phyloP scores from a whole-genome alignment of 805 yeast genomes.

The Candida railenensis region DNA sequence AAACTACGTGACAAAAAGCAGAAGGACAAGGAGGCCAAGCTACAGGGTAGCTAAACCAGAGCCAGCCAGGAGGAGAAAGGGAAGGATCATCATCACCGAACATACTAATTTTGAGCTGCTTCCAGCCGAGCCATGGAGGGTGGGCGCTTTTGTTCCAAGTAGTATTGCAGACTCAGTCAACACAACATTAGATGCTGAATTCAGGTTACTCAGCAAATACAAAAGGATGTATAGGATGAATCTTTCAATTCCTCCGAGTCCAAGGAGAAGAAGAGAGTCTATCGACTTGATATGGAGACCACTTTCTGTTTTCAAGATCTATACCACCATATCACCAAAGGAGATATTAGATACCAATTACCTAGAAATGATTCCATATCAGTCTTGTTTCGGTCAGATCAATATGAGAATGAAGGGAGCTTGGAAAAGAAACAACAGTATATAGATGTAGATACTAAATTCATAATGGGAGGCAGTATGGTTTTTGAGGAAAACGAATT shows the following conservation, averaged over 20 bases:
- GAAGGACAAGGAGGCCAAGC: not conserved
- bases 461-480: too few relatives aligned
- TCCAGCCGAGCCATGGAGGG: not conserved
- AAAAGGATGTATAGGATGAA: not conserved
- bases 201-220: not conserved
- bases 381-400: conserved; percentile 38
- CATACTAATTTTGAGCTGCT: not conserved
- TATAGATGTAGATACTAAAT: too few relatives aligned
- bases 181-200: not conserved
- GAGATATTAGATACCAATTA: conserved; percentile 29
- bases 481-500: too few relatives aligned
- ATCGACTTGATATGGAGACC: conserved; percentile 28
- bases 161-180: conserved; percentile 1
- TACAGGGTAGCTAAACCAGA: too few relatives aligned
- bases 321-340: conserved; percentile 26
- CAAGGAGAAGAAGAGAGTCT: conserved; percentile 13
- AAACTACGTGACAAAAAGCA: not conserved
- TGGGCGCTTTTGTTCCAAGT: not conserved
- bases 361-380: conserved; percentile 24
- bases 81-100: not conserved
- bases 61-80: not conserved
- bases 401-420: conserved; percentile 40
- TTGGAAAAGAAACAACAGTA: conserved; percentile 28
- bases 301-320: conserved; percentile 30
- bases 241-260: not conserved